phyloP scores from a whole-genome alignment of 2,329 filamentous ascomycete genomes.

The Arachnopeziza araneosa region DNA sequence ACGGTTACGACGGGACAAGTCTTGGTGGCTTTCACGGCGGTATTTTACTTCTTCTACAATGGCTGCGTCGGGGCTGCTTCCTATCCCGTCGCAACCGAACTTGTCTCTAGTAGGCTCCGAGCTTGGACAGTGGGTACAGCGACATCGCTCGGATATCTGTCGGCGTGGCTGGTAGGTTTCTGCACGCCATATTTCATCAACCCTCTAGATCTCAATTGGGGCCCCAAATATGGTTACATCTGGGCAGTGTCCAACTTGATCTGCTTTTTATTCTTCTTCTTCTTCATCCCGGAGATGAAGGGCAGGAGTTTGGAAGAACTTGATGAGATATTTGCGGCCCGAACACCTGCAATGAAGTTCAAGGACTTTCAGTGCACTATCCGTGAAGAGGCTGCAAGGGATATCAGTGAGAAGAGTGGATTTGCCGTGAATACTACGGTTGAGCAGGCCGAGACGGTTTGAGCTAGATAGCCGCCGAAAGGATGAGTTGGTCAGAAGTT shows the following conservation, averaged over 20 bases:
- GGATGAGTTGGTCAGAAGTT: not conserved
- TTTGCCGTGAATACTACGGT: not conserved
- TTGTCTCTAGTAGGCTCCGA: slow-evolving; percentile 39
- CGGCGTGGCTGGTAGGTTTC: slow-evolving; percentile 33
- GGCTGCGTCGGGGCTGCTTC: slow-evolving; percentile 26
- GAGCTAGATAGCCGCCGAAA: not conserved
- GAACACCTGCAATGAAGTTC: slow-evolving; percentile 11
- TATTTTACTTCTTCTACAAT: slow-evolving; percentile 34
- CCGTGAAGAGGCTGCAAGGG: slow-evolving; percentile 10
- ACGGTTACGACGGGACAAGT: slow-evolving; percentile 24
- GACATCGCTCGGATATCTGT: slow-evolving; percentile 35
- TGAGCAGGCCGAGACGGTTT: not conserved
- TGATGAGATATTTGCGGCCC: slow-evolving; percentile 38
- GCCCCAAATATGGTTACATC: slow-evolving; percentile 35
- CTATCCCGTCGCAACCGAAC: slow-evolving; percentile 14
- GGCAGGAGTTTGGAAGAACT: slow-evolving; percentile 71
- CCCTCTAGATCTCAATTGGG: slow-evolving; percentile 33
- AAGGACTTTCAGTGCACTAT: slow-evolving; percentile 9
- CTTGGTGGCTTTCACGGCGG: slow-evolving; percentile 30
- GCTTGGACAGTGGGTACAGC: slow-evolving; percentile 39
- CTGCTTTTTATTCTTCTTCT: slow-evolving; percentile 43
- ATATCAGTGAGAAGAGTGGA: slow-evolving; percentile 1
- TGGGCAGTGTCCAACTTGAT: slow-evolving; percentile 34
- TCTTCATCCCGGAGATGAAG: slow-evolving; percentile 70
- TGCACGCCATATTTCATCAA: slow-evolving; percentile 32